phyloP scores from a whole-genome alignment of 306 rosid species.

The Acacia acuminata region DNA sequence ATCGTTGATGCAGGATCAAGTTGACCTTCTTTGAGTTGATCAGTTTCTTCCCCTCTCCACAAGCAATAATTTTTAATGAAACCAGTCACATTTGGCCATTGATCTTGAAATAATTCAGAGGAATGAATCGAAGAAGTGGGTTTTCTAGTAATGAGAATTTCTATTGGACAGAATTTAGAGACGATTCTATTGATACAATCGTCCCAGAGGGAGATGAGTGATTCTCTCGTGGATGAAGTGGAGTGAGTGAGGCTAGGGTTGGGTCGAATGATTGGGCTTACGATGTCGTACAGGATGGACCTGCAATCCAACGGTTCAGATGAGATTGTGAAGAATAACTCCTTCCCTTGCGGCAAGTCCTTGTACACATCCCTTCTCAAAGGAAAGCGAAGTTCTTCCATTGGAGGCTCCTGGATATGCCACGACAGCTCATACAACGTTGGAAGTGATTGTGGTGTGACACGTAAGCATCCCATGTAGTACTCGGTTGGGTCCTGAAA shows the following conservation, averaged over 20 bases:
- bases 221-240: constrained; percentile 55
- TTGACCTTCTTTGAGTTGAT: constrained; percentile 47
- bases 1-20: constrained; percentile 57
- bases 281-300: constrained; percentile 57
- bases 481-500: constrained; percentile 81
- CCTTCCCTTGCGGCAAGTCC: constrained; percentile 78
- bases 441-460: constrained; percentile 64
- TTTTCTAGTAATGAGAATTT: constrained; percentile 52
- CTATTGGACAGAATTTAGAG: constrained; percentile 56
- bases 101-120: constrained; percentile 52
- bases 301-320: constrained; percentile 65
- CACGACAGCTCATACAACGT: constrained; percentile 62
- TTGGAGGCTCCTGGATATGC: constrained; percentile 76
- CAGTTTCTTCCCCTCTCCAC: constrained; percentile 93
- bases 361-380: constrained; percentile 67
- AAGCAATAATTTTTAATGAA: constrained; percentile 67
- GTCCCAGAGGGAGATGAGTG: constrained; percentile 82
- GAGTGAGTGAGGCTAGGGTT: constrained; percentile 42
- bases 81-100: constrained; percentile 87
- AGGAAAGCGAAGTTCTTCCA: constrained; percentile 78
- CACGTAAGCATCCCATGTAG: constrained; percentile 66
- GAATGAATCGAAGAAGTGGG: constrained; percentile 26
- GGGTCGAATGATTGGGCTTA: constrained; percentile 59
- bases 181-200: constrained; percentile 79
- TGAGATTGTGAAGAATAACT: constrained; percentile 63